Conservation (phyloP, 2,329 filamentous ascomycete species). For the Cladobotryum mycophilum region DNA sequence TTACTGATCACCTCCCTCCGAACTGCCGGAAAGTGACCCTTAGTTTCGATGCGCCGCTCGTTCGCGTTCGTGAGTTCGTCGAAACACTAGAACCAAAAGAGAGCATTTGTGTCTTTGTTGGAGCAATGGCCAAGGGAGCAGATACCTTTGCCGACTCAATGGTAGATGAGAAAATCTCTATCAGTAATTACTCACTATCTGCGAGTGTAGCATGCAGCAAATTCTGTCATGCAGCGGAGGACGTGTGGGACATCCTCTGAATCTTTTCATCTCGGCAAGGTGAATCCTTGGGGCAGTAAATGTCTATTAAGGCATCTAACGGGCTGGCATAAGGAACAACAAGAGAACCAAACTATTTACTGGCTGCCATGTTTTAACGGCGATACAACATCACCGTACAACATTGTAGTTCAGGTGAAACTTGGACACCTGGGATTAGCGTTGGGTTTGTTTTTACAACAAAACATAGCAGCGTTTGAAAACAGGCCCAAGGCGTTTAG, state of each 20-base stretch:
- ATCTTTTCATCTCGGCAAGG: conserved; percentile 12
- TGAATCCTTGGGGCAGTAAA: conserved; percentile 21
- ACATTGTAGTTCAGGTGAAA: conserved; percentile 4
- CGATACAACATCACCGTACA: conserved; percentile 68
- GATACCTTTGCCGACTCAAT: conserved; percentile 93
- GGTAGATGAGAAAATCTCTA: conserved; percentile 95
- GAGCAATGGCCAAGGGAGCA: conserved; percentile 94
- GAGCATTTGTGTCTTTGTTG: conserved; percentile 96
- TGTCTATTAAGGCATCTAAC: not conserved
- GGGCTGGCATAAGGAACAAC: not conserved
- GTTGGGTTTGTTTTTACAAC: conserved; percentile 70
- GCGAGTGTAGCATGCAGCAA: conserved; percentile 99
- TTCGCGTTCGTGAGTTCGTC: conserved; percentile 85
- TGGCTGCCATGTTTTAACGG: conserved; percentile 35
- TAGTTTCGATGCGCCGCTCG: conserved; percentile 84
- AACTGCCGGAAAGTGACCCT: conserved; percentile 98
- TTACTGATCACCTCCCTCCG: conserved; percentile 90
- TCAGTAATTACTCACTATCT: conserved; percentile 96
- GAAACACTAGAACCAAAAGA: conserved; percentile 71
- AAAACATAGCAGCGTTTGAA: conserved; percentile 78
- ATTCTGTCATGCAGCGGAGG: conserved; percentile 97
- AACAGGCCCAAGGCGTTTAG: conserved; percentile 60
- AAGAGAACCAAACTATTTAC: not conserved
- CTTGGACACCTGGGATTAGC: not conserved
- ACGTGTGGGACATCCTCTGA: conserved; percentile 91